Base-by-base conservation (phyloP, 768 basidiomycete species). In the Tulasnella sp. region DNA sequence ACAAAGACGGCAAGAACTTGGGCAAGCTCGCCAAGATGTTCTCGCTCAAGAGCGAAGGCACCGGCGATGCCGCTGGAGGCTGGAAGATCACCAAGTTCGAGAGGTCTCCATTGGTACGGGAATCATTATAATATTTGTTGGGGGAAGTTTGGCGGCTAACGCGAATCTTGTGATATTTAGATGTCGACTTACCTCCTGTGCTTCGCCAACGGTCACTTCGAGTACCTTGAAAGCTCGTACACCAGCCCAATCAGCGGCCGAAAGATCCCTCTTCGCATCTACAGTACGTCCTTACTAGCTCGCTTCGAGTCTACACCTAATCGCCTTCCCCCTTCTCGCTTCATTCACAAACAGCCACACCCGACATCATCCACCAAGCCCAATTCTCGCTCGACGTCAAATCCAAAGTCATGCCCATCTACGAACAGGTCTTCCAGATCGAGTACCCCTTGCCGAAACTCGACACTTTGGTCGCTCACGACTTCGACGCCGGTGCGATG, bases 371-470 rank as follows among this genome's bases (percentile, higher is more conserved):
- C 81, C 87, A 91, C 80, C 95, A 95, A 82, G 92, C 92, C 7
- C 82, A 92, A 80, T 95, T 95, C 82, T 92, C 93, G 18, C 90
- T 99, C 57, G 94, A 96, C 81, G 91, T 97, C 81, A 97, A 93
- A 84, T 89, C 88, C 7, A 87, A 87, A 40, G 92, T 93, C 13
- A 85, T 98, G 18, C 95, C 96, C 20, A 83, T 95, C n/a, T 98
- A 96, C 83, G 96, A 99, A 84, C 87, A 92, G 83, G 88, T 97
- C 77, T 98, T 98, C 82, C 91, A 96, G 80, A 91, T 98, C 80
- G 92, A 92, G 78, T 99, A 92, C 83, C 95, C 96, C 32, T 88
- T 99, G 37, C 94, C 95, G 6, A 98, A 99, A 86, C 88, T 99
- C 67, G 97, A 98, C 82, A 96, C 96, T 2, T 87, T 99, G 18